These are phyloP conservation scores for Jamesozyma jinghongensis DNA, from an alignment of 805 yeast species.

Conservation along the genomic window DNA sequence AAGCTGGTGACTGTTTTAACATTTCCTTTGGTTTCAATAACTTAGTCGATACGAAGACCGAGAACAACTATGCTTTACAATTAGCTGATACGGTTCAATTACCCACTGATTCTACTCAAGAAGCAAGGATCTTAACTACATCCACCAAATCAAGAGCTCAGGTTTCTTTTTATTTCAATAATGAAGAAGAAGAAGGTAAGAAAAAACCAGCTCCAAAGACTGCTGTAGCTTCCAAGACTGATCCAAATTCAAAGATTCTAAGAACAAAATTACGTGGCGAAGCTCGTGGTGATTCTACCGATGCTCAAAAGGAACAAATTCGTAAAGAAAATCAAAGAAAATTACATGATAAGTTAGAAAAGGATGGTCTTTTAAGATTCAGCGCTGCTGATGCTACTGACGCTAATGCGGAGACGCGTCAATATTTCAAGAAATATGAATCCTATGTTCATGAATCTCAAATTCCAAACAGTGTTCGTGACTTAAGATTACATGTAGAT, in stretches of 20 bases:
- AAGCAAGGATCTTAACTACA: conserved; percentile 60
- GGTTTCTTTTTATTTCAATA: conserved; percentile 75
- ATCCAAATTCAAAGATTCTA: conserved; percentile 51
- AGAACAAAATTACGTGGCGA: conserved; percentile 76
- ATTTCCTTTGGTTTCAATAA: conserved; percentile 70
- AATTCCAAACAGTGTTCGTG: conserved; percentile 75
- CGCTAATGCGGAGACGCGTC: conserved; percentile 38
- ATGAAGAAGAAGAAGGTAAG: conserved; percentile 42
- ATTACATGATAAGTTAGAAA: conserved; percentile 75
- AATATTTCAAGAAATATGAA: conserved; percentile 79
- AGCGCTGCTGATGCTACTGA: conserved; percentile 69
- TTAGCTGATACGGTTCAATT: conserved; percentile 76
- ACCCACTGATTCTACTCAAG: conserved; percentile 37
- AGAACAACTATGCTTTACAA: conserved; percentile 58
- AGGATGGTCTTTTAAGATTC: conserved; percentile 76
- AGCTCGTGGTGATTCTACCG: conserved; percentile 55
- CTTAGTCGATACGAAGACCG: conserved; percentile 42
- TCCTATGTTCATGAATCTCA: conserved; percentile 91
- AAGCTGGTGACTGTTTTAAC: conserved; percentile 66
- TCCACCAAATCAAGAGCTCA: conserved; percentile 66
- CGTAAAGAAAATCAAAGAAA: conserved; percentile 76
- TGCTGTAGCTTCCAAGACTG: conserved; percentile 27
- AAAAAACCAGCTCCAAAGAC: conserved; percentile 27
- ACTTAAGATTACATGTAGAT: conserved; percentile 80
- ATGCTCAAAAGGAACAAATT: conserved; percentile 63